A percentile compares a stretch with the other conserved stretches of the same genome.
Conservation (phyloP, 176 grass and related monocot species). For the Aegilops umbellulata region DNA sequence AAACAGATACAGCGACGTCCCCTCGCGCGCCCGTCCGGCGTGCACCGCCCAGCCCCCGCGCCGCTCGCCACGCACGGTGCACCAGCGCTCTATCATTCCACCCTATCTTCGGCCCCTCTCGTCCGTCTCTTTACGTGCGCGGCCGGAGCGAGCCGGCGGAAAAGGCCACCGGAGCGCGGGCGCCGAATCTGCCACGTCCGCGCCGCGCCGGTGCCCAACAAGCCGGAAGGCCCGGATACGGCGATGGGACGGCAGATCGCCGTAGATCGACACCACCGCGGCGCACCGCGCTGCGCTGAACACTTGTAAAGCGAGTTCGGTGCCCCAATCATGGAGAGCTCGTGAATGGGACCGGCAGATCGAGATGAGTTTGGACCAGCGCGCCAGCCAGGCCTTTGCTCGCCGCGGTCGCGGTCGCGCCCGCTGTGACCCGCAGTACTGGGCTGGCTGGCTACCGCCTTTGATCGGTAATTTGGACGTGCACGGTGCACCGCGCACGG, state of each 20-base stretch:
- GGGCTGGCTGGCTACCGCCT: neutral
- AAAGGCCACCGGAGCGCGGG: conserved; percentile 1
- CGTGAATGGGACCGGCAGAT: neutral
- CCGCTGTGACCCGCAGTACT: neutral
- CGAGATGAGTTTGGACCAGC: conserved; percentile 8
- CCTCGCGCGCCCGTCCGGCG: neutral
- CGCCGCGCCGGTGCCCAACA: neutral
- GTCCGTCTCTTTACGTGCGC: neutral
- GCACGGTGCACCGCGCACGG: neutral
- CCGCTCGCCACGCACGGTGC: neutral
- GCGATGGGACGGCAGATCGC: neutral
- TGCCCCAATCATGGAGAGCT: conserved; percentile 11
- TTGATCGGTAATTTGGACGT: conserved; percentile 18
- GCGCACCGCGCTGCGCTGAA: neutral
- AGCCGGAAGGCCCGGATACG: neutral
- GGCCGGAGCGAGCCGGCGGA: neutral
- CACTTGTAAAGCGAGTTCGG: conserved; percentile 28
- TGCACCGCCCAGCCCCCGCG: neutral
- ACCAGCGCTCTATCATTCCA: neutral
- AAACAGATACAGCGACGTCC: neutral
- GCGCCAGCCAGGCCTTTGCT: neutral
- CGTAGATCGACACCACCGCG: neutral
- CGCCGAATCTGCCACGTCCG: conserved; percentile 25
- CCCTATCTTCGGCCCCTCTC: neutral
- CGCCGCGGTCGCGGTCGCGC: neutral